These are phyloP conservation scores for Pyrenochaeta sp. DNA, from an alignment of 2,329 filamentous ascomycete species.

Conservation along the genomic window DNA sequence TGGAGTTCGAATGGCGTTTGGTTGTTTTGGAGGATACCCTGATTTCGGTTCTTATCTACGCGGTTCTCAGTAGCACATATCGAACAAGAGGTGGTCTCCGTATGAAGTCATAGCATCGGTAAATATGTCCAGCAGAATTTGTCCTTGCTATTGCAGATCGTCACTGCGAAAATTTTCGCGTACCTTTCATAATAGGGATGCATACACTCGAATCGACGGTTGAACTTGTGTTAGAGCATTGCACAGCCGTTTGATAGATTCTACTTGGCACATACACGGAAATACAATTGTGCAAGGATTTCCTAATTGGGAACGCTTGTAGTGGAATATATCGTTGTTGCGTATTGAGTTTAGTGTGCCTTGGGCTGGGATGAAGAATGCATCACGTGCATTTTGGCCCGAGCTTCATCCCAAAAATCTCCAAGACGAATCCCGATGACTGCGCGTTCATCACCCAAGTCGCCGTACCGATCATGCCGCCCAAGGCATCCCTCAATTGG, in stretches of 20 bases:
- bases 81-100: background rate
- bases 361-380: background rate
- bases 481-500: conserved; percentile 46
- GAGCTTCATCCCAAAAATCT: conserved; percentile 28
- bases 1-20: conserved; percentile 18
- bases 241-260: too few relatives aligned
- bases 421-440: conserved; percentile 21
- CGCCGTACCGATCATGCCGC: conserved; percentile 39
- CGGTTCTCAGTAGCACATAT: background rate
- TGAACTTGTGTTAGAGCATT: background rate
- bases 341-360: background rate
- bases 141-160: background rate
- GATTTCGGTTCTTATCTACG: conserved; percentile 12
- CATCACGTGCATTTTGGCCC: conserved; percentile 15
- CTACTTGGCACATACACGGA: too few relatives aligned
- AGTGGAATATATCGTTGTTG: background rate
- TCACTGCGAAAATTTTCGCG: too few relatives aligned
- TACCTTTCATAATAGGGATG: too few relatives aligned
- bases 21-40: conserved; percentile 26
- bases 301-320: background rate
- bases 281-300: background rate
- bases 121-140: conserved; percentile 1
- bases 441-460: conserved; percentile 11
- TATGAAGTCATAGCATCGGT: background rate
- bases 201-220: too few relatives aligned